Percentiles rank a stretch among this genome's conserved stretches.
These are phyloP conservation scores for Zygoascus hellenicus DNA, from an alignment of 1,139 yeast species.

Conservation along the genomic window DNA sequence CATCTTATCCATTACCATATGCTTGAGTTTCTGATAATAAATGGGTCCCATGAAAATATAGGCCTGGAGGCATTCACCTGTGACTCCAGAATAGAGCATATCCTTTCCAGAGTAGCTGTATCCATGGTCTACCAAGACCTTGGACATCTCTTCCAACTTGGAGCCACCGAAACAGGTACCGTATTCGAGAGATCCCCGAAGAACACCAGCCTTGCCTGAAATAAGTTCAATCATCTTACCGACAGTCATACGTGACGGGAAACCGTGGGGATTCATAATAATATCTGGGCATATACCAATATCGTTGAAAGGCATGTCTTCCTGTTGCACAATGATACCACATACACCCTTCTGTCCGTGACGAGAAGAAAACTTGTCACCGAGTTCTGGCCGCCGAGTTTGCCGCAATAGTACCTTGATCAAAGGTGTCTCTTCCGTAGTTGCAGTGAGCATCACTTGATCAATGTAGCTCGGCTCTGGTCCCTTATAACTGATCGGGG, in stretches of 20 bases:
- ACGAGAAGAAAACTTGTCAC: slow-evolving; percentile 94
- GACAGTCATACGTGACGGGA: slow-evolving; percentile 99
- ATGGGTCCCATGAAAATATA: slow-evolving; percentile 98
- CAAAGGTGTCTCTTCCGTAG: slow-evolving; percentile 91
- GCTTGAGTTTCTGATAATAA: slow-evolving; percentile 95
- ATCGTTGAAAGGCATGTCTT: slow-evolving; percentile 92
- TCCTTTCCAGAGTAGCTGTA: slow-evolving; percentile 95
- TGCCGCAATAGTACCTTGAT: slow-evolving; percentile 89
- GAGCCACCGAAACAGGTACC: slow-evolving; percentile 99
- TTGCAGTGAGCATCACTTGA: slow-evolving; percentile 95
- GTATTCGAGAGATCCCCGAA: slow-evolving; percentile 85
- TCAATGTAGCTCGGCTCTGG: slow-evolving; percentile 95
- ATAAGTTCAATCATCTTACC: slow-evolving; percentile 97
- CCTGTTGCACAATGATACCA: slow-evolving; percentile 94
- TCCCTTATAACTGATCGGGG: slow-evolving; percentile 86
- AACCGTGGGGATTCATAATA: slow-evolving; percentile 98
- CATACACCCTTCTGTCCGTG: slow-evolving; percentile 99
- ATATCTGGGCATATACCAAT: slow-evolving; percentile 89
- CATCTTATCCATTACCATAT: slow-evolving; percentile 98
- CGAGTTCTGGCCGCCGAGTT: slow-evolving; percentile 95
- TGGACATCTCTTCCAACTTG: slow-evolving; percentile 91
- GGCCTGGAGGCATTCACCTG: slow-evolving; percentile 96
- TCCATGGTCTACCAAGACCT: slow-evolving; percentile 83
- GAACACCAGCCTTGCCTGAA: slow-evolving; percentile 95
- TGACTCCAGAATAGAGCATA: slow-evolving; percentile 95